Evolutionary conservation across 1,284 basidiomycete species (phyloP).

Genomic region (Mycocalia duriaeana): DNA sequence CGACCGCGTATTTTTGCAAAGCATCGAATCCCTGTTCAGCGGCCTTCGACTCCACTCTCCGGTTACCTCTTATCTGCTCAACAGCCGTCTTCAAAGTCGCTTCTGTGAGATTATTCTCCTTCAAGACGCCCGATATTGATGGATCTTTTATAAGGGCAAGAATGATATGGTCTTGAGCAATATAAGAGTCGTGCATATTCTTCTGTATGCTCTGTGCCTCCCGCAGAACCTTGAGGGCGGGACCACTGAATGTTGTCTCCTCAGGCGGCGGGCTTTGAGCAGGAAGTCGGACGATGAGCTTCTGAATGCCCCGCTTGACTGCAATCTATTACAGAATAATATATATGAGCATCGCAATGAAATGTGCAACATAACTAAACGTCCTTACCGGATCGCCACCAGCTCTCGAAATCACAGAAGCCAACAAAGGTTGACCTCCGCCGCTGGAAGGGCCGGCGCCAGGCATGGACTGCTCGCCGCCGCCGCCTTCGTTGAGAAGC

Average conservation of each 20-base stretch:
- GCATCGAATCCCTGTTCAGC: constrained; percentile 89
- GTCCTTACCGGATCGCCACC: constrained; percentile 69
- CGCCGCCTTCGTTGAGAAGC: constrained; percentile 67
- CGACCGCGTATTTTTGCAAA: constrained; percentile 79
- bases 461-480: constrained; percentile 25
- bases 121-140: constrained; percentile 61
- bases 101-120: constrained; percentile 71
- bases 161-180: constrained; percentile 86
- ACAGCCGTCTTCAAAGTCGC: constrained; percentile 76
- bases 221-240: constrained; percentile 65
- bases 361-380: no score
- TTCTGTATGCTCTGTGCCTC: constrained; percentile 81
- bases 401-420: constrained; percentile 71
- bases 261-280: constrained; percentile 83
- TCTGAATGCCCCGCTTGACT: constrained; percentile 63
- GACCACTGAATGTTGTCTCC: constrained; percentile 63
- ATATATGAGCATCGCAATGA: no score
- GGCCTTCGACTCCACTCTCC: constrained; percentile 74
- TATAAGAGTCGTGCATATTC: constrained; percentile 88
- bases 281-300: constrained; percentile 71
- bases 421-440: constrained; percentile 56
- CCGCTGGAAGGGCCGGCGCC: constrained; percentile 17
- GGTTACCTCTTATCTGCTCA: constrained; percentile 76
- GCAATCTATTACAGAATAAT: no score
- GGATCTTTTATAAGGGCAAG: constrained; percentile 72